phyloP scores from a whole-genome alignment of 139 green algal species.

The Volvox africanus region DNA sequence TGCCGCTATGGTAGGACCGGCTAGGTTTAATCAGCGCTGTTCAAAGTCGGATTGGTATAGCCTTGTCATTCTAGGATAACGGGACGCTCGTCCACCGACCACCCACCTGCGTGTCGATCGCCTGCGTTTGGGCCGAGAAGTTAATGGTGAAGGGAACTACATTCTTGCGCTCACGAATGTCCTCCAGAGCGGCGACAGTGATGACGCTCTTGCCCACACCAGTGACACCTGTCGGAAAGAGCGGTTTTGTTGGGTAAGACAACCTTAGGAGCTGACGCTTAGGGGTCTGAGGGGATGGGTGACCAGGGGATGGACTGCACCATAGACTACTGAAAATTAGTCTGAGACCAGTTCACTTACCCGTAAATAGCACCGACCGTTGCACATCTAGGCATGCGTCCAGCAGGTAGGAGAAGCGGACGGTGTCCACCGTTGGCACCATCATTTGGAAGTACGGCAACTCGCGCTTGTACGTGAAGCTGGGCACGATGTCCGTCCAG shows the following conservation, averaged over 20 bases:
- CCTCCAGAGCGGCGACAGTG: constrained; percentile 66
- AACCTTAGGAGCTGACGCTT: no score
- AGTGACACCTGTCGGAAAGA: constrained; percentile 61
- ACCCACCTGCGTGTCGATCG: constrained; percentile 67
- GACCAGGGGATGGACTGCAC: no score
- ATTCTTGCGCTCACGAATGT: constrained; percentile 59
- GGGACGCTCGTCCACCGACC: not conserved
- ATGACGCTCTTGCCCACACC: constrained; percentile 89
- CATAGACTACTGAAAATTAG: no score
- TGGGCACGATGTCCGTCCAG: constrained; percentile 77
- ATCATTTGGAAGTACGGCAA: constrained; percentile 87
- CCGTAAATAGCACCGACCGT: constrained; percentile 81
- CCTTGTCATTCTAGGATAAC: no score
- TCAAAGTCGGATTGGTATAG: no score
- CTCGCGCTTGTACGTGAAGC: constrained; percentile 80
- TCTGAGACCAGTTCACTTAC: not conserved
- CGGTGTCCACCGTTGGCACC: constrained; percentile 86
- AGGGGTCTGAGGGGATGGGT: no score
- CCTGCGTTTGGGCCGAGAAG: constrained; percentile 87
- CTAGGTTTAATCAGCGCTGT: no score
- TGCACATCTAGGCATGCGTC: constrained; percentile 76
- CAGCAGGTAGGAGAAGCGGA: constrained; percentile 78
- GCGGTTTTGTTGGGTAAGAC: no score
- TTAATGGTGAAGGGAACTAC: constrained; percentile 82
- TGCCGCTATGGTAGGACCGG: no score